phyloP scores from a whole-genome alignment of 805 yeast genomes.

The Pichia eremophila region DNA sequence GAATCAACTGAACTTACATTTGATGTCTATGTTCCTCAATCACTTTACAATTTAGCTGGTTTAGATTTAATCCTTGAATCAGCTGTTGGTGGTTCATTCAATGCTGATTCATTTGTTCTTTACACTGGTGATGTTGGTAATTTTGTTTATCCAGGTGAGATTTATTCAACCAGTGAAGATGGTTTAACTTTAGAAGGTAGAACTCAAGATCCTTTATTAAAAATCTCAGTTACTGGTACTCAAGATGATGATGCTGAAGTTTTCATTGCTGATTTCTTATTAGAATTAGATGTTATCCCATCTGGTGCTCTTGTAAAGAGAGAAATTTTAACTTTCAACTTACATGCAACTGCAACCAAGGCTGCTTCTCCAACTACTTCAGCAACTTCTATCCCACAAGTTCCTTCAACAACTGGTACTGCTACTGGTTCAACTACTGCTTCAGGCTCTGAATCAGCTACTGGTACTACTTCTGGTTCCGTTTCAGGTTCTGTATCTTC shows the following conservation, averaged over 20 bases:
- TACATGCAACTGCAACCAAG: neutral
- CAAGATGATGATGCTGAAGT: neutral
- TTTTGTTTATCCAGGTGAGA: slow-evolving; percentile 6
- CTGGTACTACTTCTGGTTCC: too few relatives aligned
- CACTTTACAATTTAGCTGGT: slow-evolving; percentile 1
- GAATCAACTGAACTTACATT: slow-evolving; percentile 3
- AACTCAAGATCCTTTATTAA: slow-evolving; percentile 11
- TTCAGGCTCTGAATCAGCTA: too few relatives aligned
- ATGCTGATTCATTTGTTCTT: neutral
- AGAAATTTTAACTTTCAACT: slow-evolving; percentile 10
- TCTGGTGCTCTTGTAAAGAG: slow-evolving; percentile 9
- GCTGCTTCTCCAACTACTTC: too few relatives aligned
- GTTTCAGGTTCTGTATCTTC: too few relatives aligned
- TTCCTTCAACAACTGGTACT: too few relatives aligned
- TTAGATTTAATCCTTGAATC: slow-evolving; percentile 3
- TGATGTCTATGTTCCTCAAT: slow-evolving; percentile 12
- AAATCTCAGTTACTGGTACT: slow-evolving; percentile 4
- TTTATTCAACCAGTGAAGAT: neutral
- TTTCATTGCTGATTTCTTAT: slow-evolving; percentile 2
- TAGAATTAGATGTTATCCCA: slow-evolving; percentile 8
- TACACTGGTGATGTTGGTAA: slow-evolving; percentile 9
- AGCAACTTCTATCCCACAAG: neutral
- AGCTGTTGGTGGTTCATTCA: neutral
- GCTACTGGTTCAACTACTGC: neutral
- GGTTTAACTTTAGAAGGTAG: slow-evolving; percentile 9